phyloP scores from a whole-genome alignment of 306 rosid species.

The Medicago lupulina region DNA sequence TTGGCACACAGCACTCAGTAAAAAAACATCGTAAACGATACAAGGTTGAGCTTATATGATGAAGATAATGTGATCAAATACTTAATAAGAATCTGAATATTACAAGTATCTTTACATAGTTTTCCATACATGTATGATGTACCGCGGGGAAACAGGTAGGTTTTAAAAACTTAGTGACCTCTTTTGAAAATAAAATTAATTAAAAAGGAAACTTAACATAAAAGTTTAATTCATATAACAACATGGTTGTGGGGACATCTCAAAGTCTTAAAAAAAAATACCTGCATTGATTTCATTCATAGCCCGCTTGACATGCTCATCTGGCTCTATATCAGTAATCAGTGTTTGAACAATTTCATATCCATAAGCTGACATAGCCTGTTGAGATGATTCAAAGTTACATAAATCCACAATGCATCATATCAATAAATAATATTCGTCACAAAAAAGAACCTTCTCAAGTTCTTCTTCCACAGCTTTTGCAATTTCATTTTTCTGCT shows the following conservation, averaged over 20 bases:
- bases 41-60: too few species aligned
- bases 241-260: conserved; percentile 40
- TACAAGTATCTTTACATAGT: too few species aligned
- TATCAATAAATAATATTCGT: conserved; percentile 17
- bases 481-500: conserved; percentile 95
- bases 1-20: background rate
- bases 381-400: conserved; percentile 36
- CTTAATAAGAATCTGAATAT: too few species aligned
- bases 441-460: conserved; percentile 65
- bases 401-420: conserved; percentile 20
- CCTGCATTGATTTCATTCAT: conserved; percentile 99
- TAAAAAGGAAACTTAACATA: conserved; percentile 19
- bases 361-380: conserved; percentile 99
- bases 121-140: too few species aligned
- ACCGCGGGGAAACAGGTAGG: too few species aligned
- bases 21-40: too few species aligned
- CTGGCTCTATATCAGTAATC: conserved; percentile 89
- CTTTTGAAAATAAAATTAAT: background rate
- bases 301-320: conserved; percentile 88
- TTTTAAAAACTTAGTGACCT: too few species aligned
- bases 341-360: conserved; percentile 94
- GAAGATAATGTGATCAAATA: too few species aligned
- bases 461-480: conserved; percentile 92
- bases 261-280: conserved; percentile 23
- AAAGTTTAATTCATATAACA: conserved; percentile 20